Evolutionary conservation across 164 flowering plant genomes (phyloP), one percentile per base, ranked within the genome.

Genomic region (Macadamia integrifolia): DNA sequence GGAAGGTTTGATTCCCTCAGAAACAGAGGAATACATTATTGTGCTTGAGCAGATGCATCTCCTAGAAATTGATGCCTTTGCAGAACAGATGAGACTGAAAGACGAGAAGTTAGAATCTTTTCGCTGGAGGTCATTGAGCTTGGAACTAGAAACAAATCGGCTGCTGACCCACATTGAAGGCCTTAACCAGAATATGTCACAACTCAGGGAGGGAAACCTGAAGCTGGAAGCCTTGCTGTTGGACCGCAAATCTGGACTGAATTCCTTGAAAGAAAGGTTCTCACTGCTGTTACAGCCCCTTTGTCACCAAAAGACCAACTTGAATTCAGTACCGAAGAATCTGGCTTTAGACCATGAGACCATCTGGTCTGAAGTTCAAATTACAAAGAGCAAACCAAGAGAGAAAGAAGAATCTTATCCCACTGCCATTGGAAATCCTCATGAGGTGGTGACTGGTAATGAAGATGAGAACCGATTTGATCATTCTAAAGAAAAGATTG

Each of bases 51-150:
- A 86, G 59, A 85, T 85, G 80, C 96, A 89, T 80, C 78, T 74
- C 57, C 56, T 75, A 58, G 99, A 94, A 72, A 68, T 90, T 65
- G 89, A 92, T 52, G 93, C 95, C 49, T 90, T 92, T 69, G 81
- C 80, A 10, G 93, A 94, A 75, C 88, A 94, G 71, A 74, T 91
- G 84, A 83, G 87, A 67, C 77, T 82, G 68, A 90, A 84, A 77
- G 96, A 91, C 72, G 97, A 91, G 74, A 90, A 87, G 68, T 52
- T 90, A 60, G 96, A 90, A 75, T 84, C 85, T 48, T 84, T 65
- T 15, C 85, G 79, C 0, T 90, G 97, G 99, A 80, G 78, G 60
- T 62, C 84, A 58, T 65, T 90, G 61, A 88, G 94, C 82, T 77
- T 77, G 85, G 99, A 92, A 71, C 72, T 88, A 30, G 94, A 92